Base-by-base conservation (phyloP, 2,329 filamentous ascomycete species). In the Ophiostoma australiae region DNA sequence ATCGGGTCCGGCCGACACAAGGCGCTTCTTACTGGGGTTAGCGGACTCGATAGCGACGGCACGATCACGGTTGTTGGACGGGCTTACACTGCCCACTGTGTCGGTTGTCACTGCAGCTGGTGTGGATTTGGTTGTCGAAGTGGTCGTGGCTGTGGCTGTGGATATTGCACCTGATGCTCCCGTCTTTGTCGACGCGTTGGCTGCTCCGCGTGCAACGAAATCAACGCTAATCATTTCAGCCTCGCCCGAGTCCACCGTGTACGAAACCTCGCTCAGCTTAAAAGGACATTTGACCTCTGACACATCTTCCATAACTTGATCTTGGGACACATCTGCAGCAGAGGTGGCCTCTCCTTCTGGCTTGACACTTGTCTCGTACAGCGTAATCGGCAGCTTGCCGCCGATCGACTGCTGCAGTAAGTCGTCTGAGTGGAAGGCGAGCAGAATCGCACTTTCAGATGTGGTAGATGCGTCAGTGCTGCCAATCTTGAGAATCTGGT, bases 201-300 rank as follows among this genome's bases (percentile, higher is more conserved):
- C 92, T 67, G 91, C 91, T 55, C 91, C 92, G 69, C 90, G 89
- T 0, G 94, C 94, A 27, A 99, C 91, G 75, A 94, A 97, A 80
- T 97, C 93, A 77, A 99, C 92, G 75, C 92, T 91, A 75, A 99
- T 98, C 93, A 97, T 97, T 80, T 99, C 95, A 1, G 94, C 94
- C 79, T 98, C 94, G 11, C 92, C 93, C 0, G 94, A 97, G 81
- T 98, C 95, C 1, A 98, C 89, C 0, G 90, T 90, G 79, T 95
- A 98, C 1, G 90, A 88, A 11, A 98, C 81, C 77, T 96, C 91
- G 72, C 90, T 87, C 80, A 98, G 98, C 76, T 87, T 90, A 72
- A 95, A 84, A 69, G 67, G 79, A 1, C 82, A 79, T 44, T 87
- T 80, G 78, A 85, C 79, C 3, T 48, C 52, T 8, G n/a, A 58